Conservation (phyloP, 768 basidiomycete genomes). For the Tephrocybe sp. region DNA sequence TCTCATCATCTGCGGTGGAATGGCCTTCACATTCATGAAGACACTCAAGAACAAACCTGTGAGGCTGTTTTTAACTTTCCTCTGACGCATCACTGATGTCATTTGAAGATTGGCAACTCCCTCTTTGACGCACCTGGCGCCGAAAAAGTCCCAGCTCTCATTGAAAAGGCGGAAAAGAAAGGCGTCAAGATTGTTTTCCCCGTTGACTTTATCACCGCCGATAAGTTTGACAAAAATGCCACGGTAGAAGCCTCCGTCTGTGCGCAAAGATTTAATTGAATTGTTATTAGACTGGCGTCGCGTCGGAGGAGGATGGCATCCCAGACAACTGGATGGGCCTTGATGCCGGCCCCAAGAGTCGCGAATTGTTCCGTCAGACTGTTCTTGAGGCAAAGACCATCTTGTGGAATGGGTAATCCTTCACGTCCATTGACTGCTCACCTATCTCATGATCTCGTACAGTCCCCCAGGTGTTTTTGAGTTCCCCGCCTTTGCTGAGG, state of each 20-base stretch:
- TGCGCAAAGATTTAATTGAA: neutral
- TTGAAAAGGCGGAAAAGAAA: constrained; percentile 91
- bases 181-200: constrained; percentile 95
- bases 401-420: constrained; percentile 93
- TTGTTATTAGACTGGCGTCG: constrained; percentile 55
- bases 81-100: constrained; percentile 1
- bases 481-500: constrained; percentile 85
- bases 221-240: constrained; percentile 94
- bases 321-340: constrained; percentile 95
- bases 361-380: constrained; percentile 71
- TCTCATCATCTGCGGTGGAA: constrained; percentile 95
- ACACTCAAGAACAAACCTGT: constrained; percentile 77
- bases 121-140: constrained; percentile 90
- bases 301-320: constrained; percentile 84
- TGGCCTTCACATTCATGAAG: constrained; percentile 99
- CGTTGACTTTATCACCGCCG: constrained; percentile 89
- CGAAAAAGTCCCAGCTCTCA: constrained; percentile 75
- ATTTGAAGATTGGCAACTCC: constrained; percentile 84
- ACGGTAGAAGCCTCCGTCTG: constrained; percentile 42
- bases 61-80: constrained; percentile 4
- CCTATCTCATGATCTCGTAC: constrained; percentile 7
- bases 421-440: constrained; percentile 2
- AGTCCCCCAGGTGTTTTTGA: constrained; percentile 98
- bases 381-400: constrained; percentile 92
- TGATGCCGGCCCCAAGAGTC: constrained; percentile 85